Evolutionary conservation across 2,329 filamentous ascomycete species (phyloP), one percentile per base, ranked within the genome.

Genomic region (Podosphaera leucotricha): DNA sequence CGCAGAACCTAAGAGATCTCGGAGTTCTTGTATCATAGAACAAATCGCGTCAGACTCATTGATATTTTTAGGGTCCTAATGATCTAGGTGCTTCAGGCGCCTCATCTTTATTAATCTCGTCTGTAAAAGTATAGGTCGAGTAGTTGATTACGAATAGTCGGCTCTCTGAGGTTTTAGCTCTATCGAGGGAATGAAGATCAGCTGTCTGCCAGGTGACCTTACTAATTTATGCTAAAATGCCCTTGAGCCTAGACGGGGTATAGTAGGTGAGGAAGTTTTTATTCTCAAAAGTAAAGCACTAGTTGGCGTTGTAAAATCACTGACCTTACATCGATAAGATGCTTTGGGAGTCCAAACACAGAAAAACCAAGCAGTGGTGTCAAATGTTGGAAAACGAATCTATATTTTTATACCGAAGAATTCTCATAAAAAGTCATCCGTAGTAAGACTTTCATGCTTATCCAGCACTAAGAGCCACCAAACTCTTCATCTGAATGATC

Each of bases 341-440:
- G 38, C 41, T 40, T 56, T 54, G 2, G 54, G 45, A 28, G 47
- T 6, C 46, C 47, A 50, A 56, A 57, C 7, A 50, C 39, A 46
- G 38, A 44, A 30, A 55, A 48, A 46, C 56, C 47, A 48, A 47
- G 52, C 37, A 54, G 54, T 50, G 56, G 49, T 24, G 55, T 50
- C 46, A 54, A 47, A 41, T 50, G 38, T 49, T 20, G 52, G 45
- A 39, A 21, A 36, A 19, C 21, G 20, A 6, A 35, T 6, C 36
- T 36, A 36, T 21, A 36, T 37, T 2, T 43, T 43, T 15, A 19
- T 3, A 13, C 7, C 13, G 3, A 20, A 20, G 28, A 26, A 43
- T 26, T 21, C 16, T 16, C 16, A 26, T 24, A 26, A 8, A 33
- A 18, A 7, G 11, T n/a, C 28, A 33, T 33, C 4, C 13, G 10